Evolutionary conservation across 2,329 filamentous ascomycete genomes (phyloP).

Genomic region (Epicoccum sorghinum): DNA sequence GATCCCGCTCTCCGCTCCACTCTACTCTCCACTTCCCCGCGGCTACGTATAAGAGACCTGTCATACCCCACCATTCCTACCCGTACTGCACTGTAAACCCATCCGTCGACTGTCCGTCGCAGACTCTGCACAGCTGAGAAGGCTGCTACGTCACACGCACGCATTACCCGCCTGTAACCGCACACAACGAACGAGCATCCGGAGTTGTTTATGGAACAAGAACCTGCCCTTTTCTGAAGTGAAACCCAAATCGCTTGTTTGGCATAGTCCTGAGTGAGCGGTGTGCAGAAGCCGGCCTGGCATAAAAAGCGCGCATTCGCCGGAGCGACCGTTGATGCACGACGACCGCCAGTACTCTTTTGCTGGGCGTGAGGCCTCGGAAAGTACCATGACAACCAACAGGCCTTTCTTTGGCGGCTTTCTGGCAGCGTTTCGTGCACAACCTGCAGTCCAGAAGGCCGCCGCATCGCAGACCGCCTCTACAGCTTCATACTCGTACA

Average conservation of each 20-base stretch:
- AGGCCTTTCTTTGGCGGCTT: conserved; percentile 71
- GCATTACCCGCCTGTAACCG: conserved; percentile 8
- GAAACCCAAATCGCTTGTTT: background rate
- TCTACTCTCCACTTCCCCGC: conserved; percentile 21
- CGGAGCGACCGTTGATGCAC: conserved; percentile 33
- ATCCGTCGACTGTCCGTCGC: background rate
- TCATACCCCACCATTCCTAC: conserved; percentile 17
- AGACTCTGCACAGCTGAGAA: conserved; percentile 6
- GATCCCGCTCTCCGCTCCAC: conserved; percentile 11
- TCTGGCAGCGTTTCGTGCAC: conserved; percentile 70
- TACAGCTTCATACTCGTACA: conserved; percentile 46
- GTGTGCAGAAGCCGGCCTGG: background rate
- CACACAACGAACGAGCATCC: conserved; percentile 9
- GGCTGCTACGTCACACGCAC: conserved; percentile 33
- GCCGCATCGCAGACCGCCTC: conserved; percentile 51
- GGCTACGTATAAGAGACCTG: conserved; percentile 15
- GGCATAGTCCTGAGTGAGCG: background rate
- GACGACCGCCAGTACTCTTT: conserved; percentile 31
- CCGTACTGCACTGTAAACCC: conserved; percentile 7
- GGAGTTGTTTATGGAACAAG: background rate
- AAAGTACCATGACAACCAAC: conserved; percentile 65
- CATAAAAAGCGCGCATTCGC: conserved; percentile 6
- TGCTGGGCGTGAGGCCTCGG: conserved; percentile 22
- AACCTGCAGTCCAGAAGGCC: conserved; percentile 65
- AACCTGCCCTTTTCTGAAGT: background rate